Conservation (phyloP, 306 rosid species). For the Vigna mungo region DNA sequence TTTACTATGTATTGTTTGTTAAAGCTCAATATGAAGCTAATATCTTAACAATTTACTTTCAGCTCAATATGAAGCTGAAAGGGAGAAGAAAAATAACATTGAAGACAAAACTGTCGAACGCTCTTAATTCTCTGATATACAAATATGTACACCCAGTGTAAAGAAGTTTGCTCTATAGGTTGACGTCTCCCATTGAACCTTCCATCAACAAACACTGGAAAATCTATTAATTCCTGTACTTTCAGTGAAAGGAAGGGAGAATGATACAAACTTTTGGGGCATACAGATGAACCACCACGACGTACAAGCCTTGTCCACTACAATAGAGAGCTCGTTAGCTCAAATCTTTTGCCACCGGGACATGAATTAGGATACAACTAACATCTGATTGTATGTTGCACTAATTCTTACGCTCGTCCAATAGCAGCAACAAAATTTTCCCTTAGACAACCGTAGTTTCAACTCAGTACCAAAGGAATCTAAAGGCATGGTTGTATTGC, state of each 20-base stretch:
- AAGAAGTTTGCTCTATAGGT: neutral
- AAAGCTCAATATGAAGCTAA: slow-evolving; percentile 9
- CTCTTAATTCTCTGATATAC: neutral
- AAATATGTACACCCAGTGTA: neutral
- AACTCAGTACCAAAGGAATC: neutral
- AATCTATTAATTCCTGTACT: neutral
- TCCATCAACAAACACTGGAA: neutral
- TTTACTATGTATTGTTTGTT: neutral
- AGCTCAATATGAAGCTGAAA: neutral
- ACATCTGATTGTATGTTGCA: neutral
- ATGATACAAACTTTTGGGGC: neutral
- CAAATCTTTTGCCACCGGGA: neutral
- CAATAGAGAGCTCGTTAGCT: neutral
- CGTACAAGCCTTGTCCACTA: neutral
- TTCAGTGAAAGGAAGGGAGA: neutral
- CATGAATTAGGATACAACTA: neutral
- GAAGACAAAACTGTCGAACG: neutral
- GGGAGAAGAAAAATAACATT: neutral
- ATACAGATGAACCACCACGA: neutral
- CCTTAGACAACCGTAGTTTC: neutral
- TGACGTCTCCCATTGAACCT: neutral
- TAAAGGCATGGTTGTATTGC: neutral
- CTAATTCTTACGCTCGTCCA: neutral
- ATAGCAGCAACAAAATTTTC: neutral
- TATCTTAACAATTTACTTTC: neutral